phyloP scores from a whole-genome alignment of 768 basidiomycete species.

The Candolleomyces efflorescens region DNA sequence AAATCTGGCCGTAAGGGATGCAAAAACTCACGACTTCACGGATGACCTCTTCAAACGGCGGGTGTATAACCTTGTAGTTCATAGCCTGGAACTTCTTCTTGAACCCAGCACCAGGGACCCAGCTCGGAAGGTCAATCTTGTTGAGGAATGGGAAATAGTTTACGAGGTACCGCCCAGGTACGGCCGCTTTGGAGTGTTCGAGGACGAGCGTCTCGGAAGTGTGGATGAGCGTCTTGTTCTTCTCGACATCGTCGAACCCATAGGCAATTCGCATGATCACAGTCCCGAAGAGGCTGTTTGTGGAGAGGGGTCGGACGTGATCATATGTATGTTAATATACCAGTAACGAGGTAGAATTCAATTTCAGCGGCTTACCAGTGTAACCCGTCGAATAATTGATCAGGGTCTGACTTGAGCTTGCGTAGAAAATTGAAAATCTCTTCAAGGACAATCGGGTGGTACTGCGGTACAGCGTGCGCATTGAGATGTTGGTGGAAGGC shows the following conservation, averaged over 20 bases:
- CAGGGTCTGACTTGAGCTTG: conserved; percentile 22
- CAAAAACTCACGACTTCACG: conserved; percentile 11
- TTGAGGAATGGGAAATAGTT: conserved; percentile 23
- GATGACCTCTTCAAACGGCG: conserved; percentile 17
- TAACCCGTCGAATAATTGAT: conserved; percentile 23
- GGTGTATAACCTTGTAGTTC: conserved; percentile 14
- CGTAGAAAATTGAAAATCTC: conserved; percentile 26
- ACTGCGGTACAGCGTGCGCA: conserved; percentile 4
- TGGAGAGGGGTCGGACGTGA: no score
- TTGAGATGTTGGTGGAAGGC: conserved; percentile 21
- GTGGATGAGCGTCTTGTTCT: conserved; percentile 33
- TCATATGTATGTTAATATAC: not conserved
- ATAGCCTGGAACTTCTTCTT: conserved; percentile 22
- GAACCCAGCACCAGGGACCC: conserved; percentile 38
- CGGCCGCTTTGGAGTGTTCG: conserved; percentile 18
- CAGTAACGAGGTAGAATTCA: not conserved
- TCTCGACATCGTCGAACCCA: conserved; percentile 25
- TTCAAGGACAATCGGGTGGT: conserved; percentile 14
- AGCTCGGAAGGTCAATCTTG: conserved; percentile 32
- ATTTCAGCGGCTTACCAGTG: not conserved
- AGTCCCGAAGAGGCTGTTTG: conserved; percentile 10
- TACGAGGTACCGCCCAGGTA: conserved; percentile 22
- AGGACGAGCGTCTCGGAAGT: conserved; percentile 26
- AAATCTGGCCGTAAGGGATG: not conserved
- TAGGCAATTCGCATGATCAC: conserved; percentile 25